phyloP scores from a whole-genome alignment of 2,329 filamentous ascomycete species.

The Fusarium hainanense region DNA sequence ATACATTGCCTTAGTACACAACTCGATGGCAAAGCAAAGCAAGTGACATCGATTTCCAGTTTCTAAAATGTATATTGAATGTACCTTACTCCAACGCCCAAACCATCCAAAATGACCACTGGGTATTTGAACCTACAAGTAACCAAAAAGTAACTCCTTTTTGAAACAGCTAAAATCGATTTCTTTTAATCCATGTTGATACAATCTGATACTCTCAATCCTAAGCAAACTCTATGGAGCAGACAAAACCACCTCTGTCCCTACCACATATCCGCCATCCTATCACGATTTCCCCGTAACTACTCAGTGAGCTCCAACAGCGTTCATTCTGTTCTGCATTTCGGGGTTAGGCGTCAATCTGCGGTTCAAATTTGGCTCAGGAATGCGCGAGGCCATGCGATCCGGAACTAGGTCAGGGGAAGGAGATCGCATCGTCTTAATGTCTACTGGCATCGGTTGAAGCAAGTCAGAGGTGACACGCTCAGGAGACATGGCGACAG shows the following conservation, averaged over 20 bases:
- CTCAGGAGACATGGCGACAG: slow-evolving; percentile 64
- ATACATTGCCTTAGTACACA: background rate
- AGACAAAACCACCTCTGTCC: slow-evolving; percentile 30
- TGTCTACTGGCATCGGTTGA: slow-evolving; percentile 63
- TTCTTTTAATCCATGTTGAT: slow-evolving; percentile 24
- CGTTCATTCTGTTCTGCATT: slow-evolving; percentile 51
- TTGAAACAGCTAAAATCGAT: background rate
- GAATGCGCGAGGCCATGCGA: slow-evolving; percentile 69
- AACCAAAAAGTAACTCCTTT: background rate
- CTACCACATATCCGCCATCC: background rate
- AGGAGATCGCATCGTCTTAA: slow-evolving; percentile 65
- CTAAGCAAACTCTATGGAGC: slow-evolving; percentile 23
- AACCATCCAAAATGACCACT: background rate
- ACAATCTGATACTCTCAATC: slow-evolving; percentile 28
- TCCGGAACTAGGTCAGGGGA: slow-evolving; percentile 72
- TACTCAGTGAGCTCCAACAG: slow-evolving; percentile 32
- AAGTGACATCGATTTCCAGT: background rate
- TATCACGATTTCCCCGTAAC: background rate
- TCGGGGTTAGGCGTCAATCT: slow-evolving; percentile 63
- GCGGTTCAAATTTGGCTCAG: slow-evolving; percentile 58
- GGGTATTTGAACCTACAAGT: background rate
- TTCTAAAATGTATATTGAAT: background rate
- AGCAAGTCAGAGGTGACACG: slow-evolving; percentile 65
- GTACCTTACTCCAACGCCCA: background rate
- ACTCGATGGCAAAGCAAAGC: background rate